Base-by-base conservation (phyloP, 2,329 filamentous ascomycete species). In the Trichoderma sp. region DNA sequence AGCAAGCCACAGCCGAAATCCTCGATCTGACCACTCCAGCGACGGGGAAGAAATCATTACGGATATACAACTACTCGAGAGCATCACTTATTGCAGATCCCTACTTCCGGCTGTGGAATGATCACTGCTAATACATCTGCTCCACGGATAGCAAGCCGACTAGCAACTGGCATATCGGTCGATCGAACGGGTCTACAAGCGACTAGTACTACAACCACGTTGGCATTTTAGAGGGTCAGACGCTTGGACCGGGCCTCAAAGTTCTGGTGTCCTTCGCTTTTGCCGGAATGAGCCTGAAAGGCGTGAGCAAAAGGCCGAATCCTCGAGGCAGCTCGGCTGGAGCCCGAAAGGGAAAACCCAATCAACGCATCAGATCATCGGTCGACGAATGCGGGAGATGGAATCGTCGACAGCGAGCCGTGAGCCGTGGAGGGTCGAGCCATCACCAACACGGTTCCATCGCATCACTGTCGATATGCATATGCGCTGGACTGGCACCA, bases 401-500 rank as follows among this genome's bases (percentile, higher is more conserved):
- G 21, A 24, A 24, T 44, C 26, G 19, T 28, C 34, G 7, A 19
- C 24, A 19, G 24, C 17, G 24, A 43, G 19, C 58, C 56, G 48
- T 30, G 30, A 39, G 17, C 19, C 5, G 44, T 28, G 39, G 7
- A 17, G 28, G 47, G 28, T 14, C 26, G 15, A 62, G 44, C 7
- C 26, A 45, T 52, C 59, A 44, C 48, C 59, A 54, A 14, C 47
- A 52, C 30, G 34, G 58, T 52, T 39, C 39, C 58, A 61, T 62
- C 59, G 44, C 59, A 34, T 62, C 59, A 44, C 48, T 24, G 17
- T 62, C 6, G 14, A 12, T 44, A 4, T 54, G 48, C 47, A 52
- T 30, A 52, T 52, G 47, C 58, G 58, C 57, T 24, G 41, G 24
- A 19, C 28, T 51, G 24, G 47, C 48, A 61, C 58, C 58, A 61